Base-by-base conservation (phyloP, 1,139 yeast genomes). In the Geotrichum fermentans region DNA sequence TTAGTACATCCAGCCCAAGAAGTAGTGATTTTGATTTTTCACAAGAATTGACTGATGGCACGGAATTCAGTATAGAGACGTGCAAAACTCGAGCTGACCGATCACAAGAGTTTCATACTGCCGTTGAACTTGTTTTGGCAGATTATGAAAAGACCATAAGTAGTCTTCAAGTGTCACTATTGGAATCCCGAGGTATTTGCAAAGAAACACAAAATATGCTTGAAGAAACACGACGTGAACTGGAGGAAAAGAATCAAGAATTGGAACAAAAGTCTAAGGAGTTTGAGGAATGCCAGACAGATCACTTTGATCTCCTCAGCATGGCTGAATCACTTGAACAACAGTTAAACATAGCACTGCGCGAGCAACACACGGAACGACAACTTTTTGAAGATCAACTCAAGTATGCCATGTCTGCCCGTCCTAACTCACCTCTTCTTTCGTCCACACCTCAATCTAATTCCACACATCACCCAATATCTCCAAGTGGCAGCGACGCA, bases 71-170 rank as follows among this genome's bases (percentile, higher is more conserved):
- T 6, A 45, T 47, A 3, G 56, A 55, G 30, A 45, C 56, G 5
- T 40, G 54, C 30, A 44, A 39, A 35, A 58, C 54, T 26, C 53
- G 59, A 18, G 46, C 53, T 13, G 43, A 49, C 13, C 50, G 58
- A 17, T 57, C 60, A 1, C 49, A 54, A 7, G 55, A 54, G 11
- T 51, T 57, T 46, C 59, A 57, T 18, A 26, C 41, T 2, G 61
- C 60, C 1, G 62, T 60, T 6, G 56, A 56, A 35, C 49, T 47
- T 11, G 58, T 58, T 10, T 50, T 58, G 34, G 41, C 43, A 14
- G 61, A 59, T 30, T 58, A 60, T 38, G 63, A 60, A 35, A 51
- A 54, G 32, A 58, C 63, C n/a, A 51, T 61, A 22, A 43, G 51
- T 3, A 49, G 58, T 4, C 53, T 60, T 11, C 60, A 57, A 36